These are phyloP conservation scores for Penstemon newberryi DNA, from an alignment of 257 asterid species.

Conservation along the genomic window DNA sequence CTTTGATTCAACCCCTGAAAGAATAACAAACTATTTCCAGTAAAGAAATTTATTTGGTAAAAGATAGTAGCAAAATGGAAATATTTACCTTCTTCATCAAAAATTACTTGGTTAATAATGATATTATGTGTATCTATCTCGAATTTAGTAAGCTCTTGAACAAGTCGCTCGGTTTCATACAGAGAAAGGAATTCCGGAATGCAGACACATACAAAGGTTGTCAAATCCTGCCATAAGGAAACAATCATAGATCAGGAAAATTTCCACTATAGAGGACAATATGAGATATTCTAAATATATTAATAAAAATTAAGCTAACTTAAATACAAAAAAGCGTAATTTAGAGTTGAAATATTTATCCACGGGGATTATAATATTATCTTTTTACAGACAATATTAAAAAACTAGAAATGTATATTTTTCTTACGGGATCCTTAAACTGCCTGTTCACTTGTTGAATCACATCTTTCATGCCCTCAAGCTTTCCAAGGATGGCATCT, in stretches of 20 bases:
- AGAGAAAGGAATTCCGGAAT: slow-evolving; percentile 96
- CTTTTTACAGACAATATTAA: not conserved
- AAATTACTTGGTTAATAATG: slow-evolving; percentile 91
- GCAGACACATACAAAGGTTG: slow-evolving; percentile 91
- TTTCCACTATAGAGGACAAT: not conserved
- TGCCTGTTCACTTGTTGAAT: slow-evolving; percentile 90
- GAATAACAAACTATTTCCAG: slow-evolving; percentile 14
- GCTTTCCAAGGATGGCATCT: slow-evolving; percentile 85
- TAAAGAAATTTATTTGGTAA: slow-evolving; percentile 10
- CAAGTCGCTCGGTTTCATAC: slow-evolving; percentile 92
- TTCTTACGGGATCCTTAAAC: slow-evolving; percentile 91
- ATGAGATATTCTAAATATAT: too few relatives aligned
- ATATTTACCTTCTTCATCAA: slow-evolving; percentile 81
- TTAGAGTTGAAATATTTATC: too few relatives aligned
- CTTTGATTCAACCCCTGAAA: slow-evolving; percentile 73
- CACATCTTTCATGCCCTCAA: slow-evolving; percentile 94
- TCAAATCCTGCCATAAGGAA: slow-evolving; percentile 65
- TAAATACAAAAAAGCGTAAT: too few relatives aligned
- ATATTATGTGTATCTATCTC: slow-evolving; percentile 96
- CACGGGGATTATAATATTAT: not conserved
- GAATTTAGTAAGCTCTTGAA: slow-evolving; percentile 89
- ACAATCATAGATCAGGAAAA: slow-evolving; percentile 17
- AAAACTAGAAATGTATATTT: slow-evolving; percentile 20
- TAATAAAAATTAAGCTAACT: too few relatives aligned
- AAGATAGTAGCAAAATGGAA: not conserved